Conservation (phyloP, 306 rosid species). For the Canavalia ensiformis region DNA sequence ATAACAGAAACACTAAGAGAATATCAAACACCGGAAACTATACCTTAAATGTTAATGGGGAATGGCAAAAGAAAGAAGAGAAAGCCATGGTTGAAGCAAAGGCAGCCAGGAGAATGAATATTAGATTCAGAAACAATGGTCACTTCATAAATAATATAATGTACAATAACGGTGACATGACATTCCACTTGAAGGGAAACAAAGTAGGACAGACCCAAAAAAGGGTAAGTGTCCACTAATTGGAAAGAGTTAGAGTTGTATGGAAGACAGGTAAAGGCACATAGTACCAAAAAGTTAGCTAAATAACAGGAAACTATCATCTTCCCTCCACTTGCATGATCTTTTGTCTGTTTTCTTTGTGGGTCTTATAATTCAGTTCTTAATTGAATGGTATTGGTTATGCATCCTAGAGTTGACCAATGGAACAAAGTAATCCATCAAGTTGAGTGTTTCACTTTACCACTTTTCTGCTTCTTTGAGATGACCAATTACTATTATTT, state of each 20-base stretch:
- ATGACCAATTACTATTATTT: neutral
- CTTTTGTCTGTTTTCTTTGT: conserved; percentile 17
- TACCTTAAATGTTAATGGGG: conserved; percentile 72
- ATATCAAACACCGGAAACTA: conserved; percentile 33
- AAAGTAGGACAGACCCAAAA: conserved; percentile 8
- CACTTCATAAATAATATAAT: conserved; percentile 50
- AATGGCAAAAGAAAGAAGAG: conserved; percentile 60
- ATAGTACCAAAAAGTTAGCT: conserved; percentile 36
- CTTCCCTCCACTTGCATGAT: conserved; percentile 32
- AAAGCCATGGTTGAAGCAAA: conserved; percentile 63
- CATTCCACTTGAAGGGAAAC: conserved; percentile 43
- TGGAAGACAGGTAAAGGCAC: conserved; percentile 54
- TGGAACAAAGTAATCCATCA: neutral
- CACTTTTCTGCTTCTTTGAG: neutral
- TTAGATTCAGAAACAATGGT: conserved; percentile 47
- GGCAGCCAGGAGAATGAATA: conserved; percentile 30
- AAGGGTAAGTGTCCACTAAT: conserved; percentile 38
- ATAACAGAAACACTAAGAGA: conserved; percentile 17
- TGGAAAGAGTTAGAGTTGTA: conserved; percentile 43
- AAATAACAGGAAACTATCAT: conserved; percentile 25
- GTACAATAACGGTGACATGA: conserved; percentile 30
- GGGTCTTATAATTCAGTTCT: conserved; percentile 34
- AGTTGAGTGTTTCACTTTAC: neutral
- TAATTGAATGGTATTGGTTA: conserved; percentile 12
- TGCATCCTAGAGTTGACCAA: conserved; percentile 29